A percentile compares a stretch with the other conserved stretches of the same genome.
Conservation (phyloP, 2,329 filamentous ascomycete species). For the Monascus ruber region DNA sequence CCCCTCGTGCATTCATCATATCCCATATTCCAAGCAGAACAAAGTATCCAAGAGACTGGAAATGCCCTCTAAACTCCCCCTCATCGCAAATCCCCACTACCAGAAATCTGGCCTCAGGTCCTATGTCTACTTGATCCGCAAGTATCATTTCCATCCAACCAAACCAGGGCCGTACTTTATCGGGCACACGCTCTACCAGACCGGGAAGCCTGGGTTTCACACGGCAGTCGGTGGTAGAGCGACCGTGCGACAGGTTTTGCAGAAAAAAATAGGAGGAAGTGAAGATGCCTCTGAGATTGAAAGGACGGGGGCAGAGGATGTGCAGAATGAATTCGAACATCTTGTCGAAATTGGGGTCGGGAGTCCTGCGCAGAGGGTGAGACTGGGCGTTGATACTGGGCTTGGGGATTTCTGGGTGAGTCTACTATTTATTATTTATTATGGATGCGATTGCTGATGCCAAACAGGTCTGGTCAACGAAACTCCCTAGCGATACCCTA, state of each 20-base stretch:
- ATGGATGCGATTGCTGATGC: slow-evolving; percentile 5
- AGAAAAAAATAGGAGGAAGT: slow-evolving; percentile 31
- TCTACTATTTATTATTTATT: not conserved
- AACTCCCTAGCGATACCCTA: slow-evolving; percentile 30
- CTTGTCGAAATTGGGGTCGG: slow-evolving; percentile 55
- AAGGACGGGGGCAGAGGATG: slow-evolving; percentile 47
- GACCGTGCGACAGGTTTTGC: slow-evolving; percentile 38
- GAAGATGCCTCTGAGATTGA: slow-evolving; percentile 17
- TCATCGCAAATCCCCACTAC: slow-evolving; percentile 50
- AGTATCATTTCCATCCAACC: slow-evolving; percentile 53
- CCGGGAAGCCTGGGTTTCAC: slow-evolving; percentile 36
- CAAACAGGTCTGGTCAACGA: slow-evolving; percentile 44
- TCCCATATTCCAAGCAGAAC: too few relatives aligned
- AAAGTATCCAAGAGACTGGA: not conserved
- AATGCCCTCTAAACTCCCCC: slow-evolving; percentile 36
- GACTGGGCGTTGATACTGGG: slow-evolving; percentile 59
- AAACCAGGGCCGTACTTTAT: slow-evolving; percentile 51
- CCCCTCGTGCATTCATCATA: too few relatives aligned
- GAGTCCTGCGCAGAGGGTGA: slow-evolving; percentile 50
- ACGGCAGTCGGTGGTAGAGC: slow-evolving; percentile 40
- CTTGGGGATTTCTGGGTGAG: slow-evolving; percentile 58
- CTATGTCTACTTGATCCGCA: slow-evolving; percentile 50
- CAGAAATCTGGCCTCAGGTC: slow-evolving; percentile 49
- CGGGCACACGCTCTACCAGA: slow-evolving; percentile 37
- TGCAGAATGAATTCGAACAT: slow-evolving; percentile 57